phyloP scores from a whole-genome alignment of 2,329 filamentous ascomycete genomes.

The Furcasterigmium furcatum region DNA sequence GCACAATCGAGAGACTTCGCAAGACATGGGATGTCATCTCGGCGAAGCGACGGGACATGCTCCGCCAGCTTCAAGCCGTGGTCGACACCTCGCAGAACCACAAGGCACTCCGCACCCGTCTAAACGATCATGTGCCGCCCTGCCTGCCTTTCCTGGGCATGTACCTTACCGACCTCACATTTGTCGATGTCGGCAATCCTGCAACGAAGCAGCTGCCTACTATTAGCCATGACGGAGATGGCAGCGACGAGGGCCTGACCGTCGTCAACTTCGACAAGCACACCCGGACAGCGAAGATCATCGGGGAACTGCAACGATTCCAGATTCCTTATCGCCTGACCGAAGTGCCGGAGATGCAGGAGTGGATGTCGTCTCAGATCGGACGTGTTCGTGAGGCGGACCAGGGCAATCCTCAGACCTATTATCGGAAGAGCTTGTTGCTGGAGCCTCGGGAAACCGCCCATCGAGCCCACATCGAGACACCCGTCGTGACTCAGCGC shows the following conservation, averaged over 20 bases:
- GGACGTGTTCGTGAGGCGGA: constrained; percentile 65
- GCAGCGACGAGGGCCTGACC: constrained; percentile 60
- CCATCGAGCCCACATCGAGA: constrained; percentile 26
- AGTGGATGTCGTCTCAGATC: constrained; percentile 86
- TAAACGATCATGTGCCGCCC: constrained; percentile 83
- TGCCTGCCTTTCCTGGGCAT: constrained; percentile 95
- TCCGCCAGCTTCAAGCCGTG: constrained; percentile 77
- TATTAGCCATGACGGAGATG: constrained; percentile 35
- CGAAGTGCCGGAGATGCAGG: constrained; percentile 83
- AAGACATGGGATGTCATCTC: constrained; percentile 91
- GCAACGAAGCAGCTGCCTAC: constrained; percentile 72
- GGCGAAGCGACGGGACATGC: constrained; percentile 73
- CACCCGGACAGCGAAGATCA: constrained; percentile 89
- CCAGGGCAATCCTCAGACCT: constrained; percentile 53
- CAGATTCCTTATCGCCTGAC: constrained; percentile 87
- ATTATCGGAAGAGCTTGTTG: constrained; percentile 79
- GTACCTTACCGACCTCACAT: constrained; percentile 93
- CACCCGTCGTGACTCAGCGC: constrained; percentile 21
- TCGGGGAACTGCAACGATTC: constrained; percentile 92
- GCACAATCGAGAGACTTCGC: constrained; percentile 82
- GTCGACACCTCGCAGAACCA: constrained; percentile 92
- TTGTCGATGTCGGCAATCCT: constrained; percentile 91
- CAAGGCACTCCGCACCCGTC: constrained; percentile 75
- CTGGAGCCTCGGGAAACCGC: constrained; percentile 70
- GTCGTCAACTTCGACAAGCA: constrained; percentile 99